Evolutionary conservation across 176 grass and related monocot species (phyloP), one percentile per base, ranked within the genome.

Genomic region (Zoysia japonica): DNA sequence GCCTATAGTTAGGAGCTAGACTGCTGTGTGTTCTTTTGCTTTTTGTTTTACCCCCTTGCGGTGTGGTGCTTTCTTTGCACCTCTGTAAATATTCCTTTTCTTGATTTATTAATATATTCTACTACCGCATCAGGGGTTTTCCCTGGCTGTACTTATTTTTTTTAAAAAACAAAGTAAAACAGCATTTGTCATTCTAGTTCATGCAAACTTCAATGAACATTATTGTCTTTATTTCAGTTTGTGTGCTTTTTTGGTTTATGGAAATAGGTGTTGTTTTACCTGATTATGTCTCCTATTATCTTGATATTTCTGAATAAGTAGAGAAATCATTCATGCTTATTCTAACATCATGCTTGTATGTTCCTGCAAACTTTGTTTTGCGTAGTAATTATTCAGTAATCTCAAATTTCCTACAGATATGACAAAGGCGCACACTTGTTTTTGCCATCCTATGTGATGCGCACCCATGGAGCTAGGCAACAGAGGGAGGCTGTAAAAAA

Each of bases 381-480:
- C 37, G 55, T 67, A 65, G 28, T 82, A 77, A 81, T 81, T 75
- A 47, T 61, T 65, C 59, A 50, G 45, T 64, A 50, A 50, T 69
- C 57, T 68, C 66, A 75, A 45, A 45, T 85, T 82, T 77, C 72
- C 67, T 78, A 65, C 80, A 98, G 96, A 70, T 98, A 94, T 83
- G 84, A 94, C 75, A 94, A 82, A 84, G 96, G 96, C 52, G 96
- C 88, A 72, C 88, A 97, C 86, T 83, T 98, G 43, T 93, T 98
- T 88, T 88, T 98, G 78, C 96, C 96, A 78, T 93, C 88, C 49
- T 90, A 92, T 68, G 35, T 98, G 47, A 97, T 97, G 94, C 87
- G 96, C 61, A 98, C 64, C 38, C 92, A 93, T 72, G 96, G 96
- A 67, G 88, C 92, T 88, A 88, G 88, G 51, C 96, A 98, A 49